phyloP scores from a whole-genome alignment of 2,329 filamentous ascomycete species.

The Eutypella sp. region DNA sequence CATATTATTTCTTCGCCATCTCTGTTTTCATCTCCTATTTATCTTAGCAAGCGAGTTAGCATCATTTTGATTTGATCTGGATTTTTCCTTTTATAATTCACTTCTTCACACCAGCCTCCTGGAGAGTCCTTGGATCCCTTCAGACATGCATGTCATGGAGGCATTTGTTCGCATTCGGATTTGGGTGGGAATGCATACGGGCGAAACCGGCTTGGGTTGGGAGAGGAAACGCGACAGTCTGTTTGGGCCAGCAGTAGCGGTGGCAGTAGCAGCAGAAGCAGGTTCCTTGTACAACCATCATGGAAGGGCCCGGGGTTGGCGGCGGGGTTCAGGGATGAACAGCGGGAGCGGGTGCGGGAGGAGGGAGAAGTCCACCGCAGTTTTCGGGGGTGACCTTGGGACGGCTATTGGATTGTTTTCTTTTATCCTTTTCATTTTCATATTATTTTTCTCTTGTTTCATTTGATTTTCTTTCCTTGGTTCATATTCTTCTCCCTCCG shows the following conservation, averaged over 20 bases:
- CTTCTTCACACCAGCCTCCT: background rate
- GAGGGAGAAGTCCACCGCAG: constrained; percentile 8
- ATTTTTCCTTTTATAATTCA: background rate
- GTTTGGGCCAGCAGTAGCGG: no score
- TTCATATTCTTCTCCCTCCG: constrained; percentile 9
- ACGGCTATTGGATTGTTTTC: constrained; percentile 9
- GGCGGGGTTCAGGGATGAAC: constrained; percentile 17
- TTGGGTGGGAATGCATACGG: constrained; percentile 18
- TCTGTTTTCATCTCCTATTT: constrained; percentile 13
- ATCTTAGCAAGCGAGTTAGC: background rate
- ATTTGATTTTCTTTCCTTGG: no score
- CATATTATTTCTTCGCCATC: background rate
- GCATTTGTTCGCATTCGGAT: background rate
- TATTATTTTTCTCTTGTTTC: no score
- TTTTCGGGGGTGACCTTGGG: constrained; percentile 10
- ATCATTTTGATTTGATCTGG: constrained; percentile 7
- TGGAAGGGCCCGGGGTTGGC: constrained; percentile 11
- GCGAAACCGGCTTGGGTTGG: constrained; percentile 25
- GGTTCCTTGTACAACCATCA: constrained; percentile 28
- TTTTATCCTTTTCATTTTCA: no score
- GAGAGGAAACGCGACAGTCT: constrained; percentile 10
- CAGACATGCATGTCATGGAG: background rate
- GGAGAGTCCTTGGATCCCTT: background rate
- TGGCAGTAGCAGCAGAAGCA: constrained; percentile 14
- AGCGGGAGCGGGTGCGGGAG: no score